Evolutionary conservation across 1,284 basidiomycete genomes (phyloP).

Genomic region (Ustilago lituana): DNA sequence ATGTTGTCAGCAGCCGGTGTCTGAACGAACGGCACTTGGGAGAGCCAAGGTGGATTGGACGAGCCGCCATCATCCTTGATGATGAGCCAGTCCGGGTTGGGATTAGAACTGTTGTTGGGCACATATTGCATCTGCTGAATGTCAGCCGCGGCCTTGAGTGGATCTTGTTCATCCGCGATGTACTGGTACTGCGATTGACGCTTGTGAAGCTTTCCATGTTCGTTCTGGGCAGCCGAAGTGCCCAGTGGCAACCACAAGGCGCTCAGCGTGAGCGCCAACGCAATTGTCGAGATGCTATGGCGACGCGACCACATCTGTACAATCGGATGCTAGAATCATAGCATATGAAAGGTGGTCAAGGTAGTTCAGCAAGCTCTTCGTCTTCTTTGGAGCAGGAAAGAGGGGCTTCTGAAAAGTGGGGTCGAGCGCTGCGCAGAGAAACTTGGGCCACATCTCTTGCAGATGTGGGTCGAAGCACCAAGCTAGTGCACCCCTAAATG

Average conservation of each 20-base stretch:
- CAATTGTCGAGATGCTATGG: not conserved
- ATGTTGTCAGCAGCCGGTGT: constrained; percentile 17
- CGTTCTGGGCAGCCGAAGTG: not conserved
- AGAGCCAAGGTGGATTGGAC: constrained; percentile 33
- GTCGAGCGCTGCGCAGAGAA: not conserved
- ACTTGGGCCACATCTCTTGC: not conserved
- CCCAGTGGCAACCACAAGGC: not conserved
- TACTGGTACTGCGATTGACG: constrained; percentile 41
- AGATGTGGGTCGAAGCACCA: constrained; percentile 7
- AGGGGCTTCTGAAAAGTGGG: not conserved
- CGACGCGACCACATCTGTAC: not conserved
- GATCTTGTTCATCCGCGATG: constrained; percentile 45
- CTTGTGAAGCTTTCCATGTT: not conserved
- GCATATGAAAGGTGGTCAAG: not conserved
- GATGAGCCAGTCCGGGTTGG: constrained; percentile 34
- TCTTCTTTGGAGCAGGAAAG: not conserved
- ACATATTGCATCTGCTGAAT: constrained; percentile 39
- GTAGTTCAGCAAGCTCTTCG: not conserved
- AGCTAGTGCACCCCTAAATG: not conserved
- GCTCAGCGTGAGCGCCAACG: not conserved
- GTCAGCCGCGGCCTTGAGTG: constrained; percentile 42
- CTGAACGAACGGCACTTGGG: constrained; percentile 33
- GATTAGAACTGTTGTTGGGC: constrained; percentile 25
- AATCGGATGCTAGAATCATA: not conserved
- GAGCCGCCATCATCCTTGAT: constrained; percentile 37